phyloP scores from a whole-genome alignment of 805 yeast species.

The Groenewaldozyma tartarivorans region DNA sequence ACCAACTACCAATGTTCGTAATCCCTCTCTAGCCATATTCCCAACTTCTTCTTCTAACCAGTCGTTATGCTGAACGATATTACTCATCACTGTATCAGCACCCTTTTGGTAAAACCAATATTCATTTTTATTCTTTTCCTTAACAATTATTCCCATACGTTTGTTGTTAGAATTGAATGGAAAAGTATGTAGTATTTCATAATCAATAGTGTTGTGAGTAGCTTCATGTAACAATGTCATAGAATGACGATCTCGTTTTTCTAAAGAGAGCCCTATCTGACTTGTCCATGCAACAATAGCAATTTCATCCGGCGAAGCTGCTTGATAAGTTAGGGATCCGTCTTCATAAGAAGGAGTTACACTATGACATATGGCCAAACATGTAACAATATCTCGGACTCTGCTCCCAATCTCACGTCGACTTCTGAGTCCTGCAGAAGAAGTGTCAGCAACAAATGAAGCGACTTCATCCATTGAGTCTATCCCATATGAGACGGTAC shows the following conservation, averaged over 20 bases:
- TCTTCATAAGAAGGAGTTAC: conserved; percentile 89
- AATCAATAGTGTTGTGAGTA: conserved; percentile 39
- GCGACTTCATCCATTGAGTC: conserved; percentile 86
- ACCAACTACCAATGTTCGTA: conserved; percentile 91
- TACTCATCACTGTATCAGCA: conserved; percentile 90
- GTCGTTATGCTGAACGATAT: conserved; percentile 74
- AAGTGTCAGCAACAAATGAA: conserved; percentile 41
- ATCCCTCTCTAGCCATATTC: conserved; percentile 97
- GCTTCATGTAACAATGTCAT: conserved; percentile 58
- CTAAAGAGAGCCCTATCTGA: conserved; percentile 68
- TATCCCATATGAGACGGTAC: conserved; percentile 83
- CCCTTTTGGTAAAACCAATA: conserved; percentile 87
- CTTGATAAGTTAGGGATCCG: conserved; percentile 75
- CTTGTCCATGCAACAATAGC: conserved; percentile 94
- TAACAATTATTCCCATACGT: conserved; percentile 86
- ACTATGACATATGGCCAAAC: conserved; percentile 91
- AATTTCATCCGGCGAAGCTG: conserved; percentile 97
- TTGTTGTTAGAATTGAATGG: conserved; percentile 95
- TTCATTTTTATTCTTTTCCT: conserved; percentile 54
- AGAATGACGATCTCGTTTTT: conserved; percentile 71
- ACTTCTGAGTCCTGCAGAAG: conserved; percentile 24
- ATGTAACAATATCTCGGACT: conserved; percentile 70
- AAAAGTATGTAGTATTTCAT: conserved; percentile 69
- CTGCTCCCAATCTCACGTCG: conserved; percentile 65
- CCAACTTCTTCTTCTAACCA: conserved; percentile 98